Evolutionary conservation across 495 filamentous ascomycete genomes (phyloP), one percentile per base, ranked within the genome.

Genomic region (Aspergillus nidulans): DNA sequence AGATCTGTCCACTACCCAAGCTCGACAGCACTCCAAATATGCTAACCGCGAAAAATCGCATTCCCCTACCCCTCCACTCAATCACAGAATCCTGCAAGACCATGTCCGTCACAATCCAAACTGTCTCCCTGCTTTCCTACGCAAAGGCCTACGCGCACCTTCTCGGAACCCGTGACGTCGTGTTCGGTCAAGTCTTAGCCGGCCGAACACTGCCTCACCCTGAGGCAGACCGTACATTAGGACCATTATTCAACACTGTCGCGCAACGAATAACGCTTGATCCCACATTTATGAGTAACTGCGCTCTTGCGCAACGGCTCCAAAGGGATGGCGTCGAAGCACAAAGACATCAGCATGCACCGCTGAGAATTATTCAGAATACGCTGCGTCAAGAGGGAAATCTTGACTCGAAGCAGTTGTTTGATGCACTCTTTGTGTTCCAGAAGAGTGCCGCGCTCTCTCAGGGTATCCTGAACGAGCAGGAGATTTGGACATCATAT

Each of bases 161-260:
- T 55, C 63, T 84, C 12, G 86, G 83, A 20, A 77, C 69, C 28
- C 69, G 79, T 10, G 91, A 95, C 64, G 76, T 91, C 6, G 76
- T 83, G 5, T 83, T 95, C 53, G 91, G 91, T 86, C 71, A 88
- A 80, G 61, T 83, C 74, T 52, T 96, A 81, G 89, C 72, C 75
- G 40, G 75, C 69, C 58, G 81, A 75, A 25, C 74, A 85, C 77
- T 95, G 2, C 78, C 85, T 21, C 64, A 86, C 18, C 78, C 85
- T 24, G 79, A 74, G 1, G 80, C 84, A 13, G 90, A 95, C 30
- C 69, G 76, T 8, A 79, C 87, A 7, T 81, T 92, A 49, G 94
- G 94, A 0, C 92, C 92, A 0, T 67, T 96, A 4, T 95, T 97
- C 77, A 97, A 97, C 68, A 96, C 92, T 0, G 74, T 96, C 0